Evolutionary conservation across 169 alveolate species (phyloP).

Genomic region (Neospora caninum): DNA sequence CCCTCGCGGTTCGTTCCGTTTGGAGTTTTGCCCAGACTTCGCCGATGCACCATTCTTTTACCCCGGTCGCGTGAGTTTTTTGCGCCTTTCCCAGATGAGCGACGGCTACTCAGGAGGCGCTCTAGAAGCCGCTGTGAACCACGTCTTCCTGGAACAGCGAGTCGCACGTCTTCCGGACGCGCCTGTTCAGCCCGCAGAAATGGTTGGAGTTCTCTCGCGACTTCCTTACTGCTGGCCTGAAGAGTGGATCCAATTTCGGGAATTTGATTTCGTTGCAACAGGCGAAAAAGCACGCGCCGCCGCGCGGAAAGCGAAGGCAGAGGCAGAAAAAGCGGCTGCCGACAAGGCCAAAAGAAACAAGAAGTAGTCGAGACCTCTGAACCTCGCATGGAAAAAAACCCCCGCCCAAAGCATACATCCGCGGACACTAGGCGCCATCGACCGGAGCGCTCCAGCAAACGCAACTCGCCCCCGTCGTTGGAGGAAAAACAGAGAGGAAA

Average conservation of each 20-base stretch:
- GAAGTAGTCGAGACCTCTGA: neutral
- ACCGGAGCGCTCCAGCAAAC: no score
- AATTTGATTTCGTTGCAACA: constrained; percentile 41
- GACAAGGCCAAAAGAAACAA: neutral
- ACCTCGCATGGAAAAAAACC: no score
- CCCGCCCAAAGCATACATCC: no score
- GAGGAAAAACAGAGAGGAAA: no score
- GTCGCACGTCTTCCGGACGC: neutral
- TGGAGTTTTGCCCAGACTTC: no score
- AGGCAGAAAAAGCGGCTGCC: neutral
- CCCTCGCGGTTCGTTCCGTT: no score
- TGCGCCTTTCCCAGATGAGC: neutral
- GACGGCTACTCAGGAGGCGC: constrained; percentile 6
- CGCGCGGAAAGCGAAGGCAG: neutral
- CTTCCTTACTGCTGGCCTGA: constrained; percentile 71
- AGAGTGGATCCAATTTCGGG: constrained; percentile 30
- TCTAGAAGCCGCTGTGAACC: neutral
- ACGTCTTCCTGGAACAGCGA: neutral
- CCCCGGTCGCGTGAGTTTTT: no score
- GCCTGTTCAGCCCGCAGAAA: constrained; percentile 56
- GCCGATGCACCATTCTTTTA: no score
- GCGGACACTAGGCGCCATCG: no score
- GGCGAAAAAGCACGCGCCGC: constrained; percentile 45
- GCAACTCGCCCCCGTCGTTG: no score
- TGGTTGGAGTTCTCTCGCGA: constrained; percentile 59